Conservation (phyloP, 1,284 basidiomycete species). For the Tranzscheliella williamsii region DNA sequence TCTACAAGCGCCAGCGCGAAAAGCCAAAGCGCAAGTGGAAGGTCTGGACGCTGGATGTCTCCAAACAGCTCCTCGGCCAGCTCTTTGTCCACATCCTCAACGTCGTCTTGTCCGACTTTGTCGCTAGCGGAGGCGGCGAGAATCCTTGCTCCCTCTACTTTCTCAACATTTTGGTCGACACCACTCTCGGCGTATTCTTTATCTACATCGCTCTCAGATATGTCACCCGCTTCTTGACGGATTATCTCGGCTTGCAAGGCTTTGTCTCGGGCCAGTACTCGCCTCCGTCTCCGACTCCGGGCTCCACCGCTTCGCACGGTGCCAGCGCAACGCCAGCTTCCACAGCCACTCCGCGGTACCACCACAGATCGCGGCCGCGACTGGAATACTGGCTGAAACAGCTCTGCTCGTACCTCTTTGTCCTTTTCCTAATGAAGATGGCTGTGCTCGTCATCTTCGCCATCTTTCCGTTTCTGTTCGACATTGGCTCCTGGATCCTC, state of each 20-base stretch:
- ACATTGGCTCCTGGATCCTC: constrained; percentile 78
- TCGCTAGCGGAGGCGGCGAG: constrained; percentile 31
- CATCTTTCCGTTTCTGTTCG: constrained; percentile 69
- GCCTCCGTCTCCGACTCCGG: constrained; percentile 10
- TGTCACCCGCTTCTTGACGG: constrained; percentile 72
- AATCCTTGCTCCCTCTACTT: constrained; percentile 70
- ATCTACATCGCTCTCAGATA: constrained; percentile 78
- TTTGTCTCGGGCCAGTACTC: constrained; percentile 82
- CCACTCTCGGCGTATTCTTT: constrained; percentile 84
- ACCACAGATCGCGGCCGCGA: constrained; percentile 16
- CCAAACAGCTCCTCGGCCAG: constrained; percentile 84
- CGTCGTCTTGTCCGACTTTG: constrained; percentile 66
- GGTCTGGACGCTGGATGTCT: constrained; percentile 71
- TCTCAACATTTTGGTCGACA: constrained; percentile 90
- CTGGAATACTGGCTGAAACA: constrained; percentile 76
- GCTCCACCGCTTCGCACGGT: neutral
- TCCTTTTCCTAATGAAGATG: constrained; percentile 83
- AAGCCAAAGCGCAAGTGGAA: constrained; percentile 82
- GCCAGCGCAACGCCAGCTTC: constrained; percentile 2
- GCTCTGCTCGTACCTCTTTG: constrained; percentile 79
- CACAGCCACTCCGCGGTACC: constrained; percentile 4
- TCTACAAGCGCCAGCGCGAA: constrained; percentile 87
- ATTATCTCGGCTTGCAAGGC: constrained; percentile 72
- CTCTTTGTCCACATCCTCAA: constrained; percentile 86
- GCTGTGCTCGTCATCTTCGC: constrained; percentile 74